Evolutionary conservation across 306 rosid genomes (phyloP), one percentile per base, ranked within the genome.

Genomic region (Corylus heterophylla): DNA sequence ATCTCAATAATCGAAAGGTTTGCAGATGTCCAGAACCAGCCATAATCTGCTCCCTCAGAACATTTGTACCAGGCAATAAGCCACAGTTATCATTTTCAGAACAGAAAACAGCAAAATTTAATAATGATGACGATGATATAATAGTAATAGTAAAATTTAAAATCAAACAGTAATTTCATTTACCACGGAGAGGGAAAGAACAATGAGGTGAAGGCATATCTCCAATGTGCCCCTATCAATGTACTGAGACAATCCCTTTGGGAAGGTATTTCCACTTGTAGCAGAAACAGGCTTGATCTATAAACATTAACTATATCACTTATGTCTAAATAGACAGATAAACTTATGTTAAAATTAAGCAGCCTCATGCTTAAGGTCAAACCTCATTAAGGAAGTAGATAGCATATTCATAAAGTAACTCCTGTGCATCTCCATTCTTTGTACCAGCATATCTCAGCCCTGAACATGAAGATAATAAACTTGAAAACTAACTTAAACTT

Each of bases 1-100:
- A 94, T 88, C 95, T 91, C 88, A 94, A 82, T 64, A 94, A 80
- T 56, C 88, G 92, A 76, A 94, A 91, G 61, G 97, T 94, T 79
- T 92, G 92, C 83, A 94, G 83, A 89, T 92, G 96, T 82, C 98
- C 98, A 80, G 98, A 92, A 77, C 98, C 98, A 81, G 98, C 98
- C 97, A 94, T 92, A 75, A 94, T 94, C 98, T 94, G 89, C 56
- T 49, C 75, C 66, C 27, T 74, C 78, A 77, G 56, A 88, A 76
- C 74, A 81, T 83, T 61, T 81, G 78, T 73, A 82, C 78, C 52
- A 48, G 31, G 70, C 52, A 61, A 75, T 83, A 78, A 50, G 35
- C 47, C 75, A 67, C 29, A 16, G 68, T 44, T 52, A 55, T 74
- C 52, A 78, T 51, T 69, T 71, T 45, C 58, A 75, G 44, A 45